phyloP scores from a whole-genome alignment of 345 rosid species.

The Aegle marmelos region DNA sequence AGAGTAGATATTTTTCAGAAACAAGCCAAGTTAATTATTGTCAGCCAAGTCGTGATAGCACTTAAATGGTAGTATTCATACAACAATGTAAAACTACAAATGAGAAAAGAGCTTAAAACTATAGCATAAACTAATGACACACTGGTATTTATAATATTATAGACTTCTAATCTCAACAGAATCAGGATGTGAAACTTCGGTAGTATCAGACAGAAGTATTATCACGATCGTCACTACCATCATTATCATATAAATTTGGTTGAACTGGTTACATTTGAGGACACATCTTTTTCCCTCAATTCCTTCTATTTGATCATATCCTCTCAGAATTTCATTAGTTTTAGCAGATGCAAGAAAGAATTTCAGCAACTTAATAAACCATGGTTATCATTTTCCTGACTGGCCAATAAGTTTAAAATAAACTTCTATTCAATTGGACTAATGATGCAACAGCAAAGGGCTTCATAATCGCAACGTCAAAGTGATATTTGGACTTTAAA shows the following conservation, averaged over 20 bases:
- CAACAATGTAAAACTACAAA: background rate
- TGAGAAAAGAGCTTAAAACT: background rate
- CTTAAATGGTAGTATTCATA: background rate
- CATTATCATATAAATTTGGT: background rate
- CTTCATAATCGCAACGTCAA: background rate
- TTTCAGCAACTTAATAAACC: background rate
- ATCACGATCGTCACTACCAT: background rate
- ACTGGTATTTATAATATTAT: background rate
- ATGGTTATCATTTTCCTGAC: background rate
- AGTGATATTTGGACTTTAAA: background rate
- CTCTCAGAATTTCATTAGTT: background rate
- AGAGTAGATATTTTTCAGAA: constrained; percentile 10
- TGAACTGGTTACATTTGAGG: background rate
- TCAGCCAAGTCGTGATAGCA: background rate
- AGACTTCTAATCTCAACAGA: background rate
- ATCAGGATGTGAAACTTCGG: background rate
- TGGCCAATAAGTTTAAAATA: background rate
- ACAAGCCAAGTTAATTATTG: constrained; percentile 3
- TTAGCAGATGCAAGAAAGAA: background rate
- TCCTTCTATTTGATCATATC: background rate
- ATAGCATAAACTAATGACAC: background rate
- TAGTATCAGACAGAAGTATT: background rate
- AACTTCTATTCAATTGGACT: background rate
- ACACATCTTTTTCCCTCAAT: background rate
- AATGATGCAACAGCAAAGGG: background rate